Evolutionary conservation across 768 basidiomycete species (phyloP), one percentile per base, ranked within the genome.

Genomic region (Tubosaeta sp.): DNA sequence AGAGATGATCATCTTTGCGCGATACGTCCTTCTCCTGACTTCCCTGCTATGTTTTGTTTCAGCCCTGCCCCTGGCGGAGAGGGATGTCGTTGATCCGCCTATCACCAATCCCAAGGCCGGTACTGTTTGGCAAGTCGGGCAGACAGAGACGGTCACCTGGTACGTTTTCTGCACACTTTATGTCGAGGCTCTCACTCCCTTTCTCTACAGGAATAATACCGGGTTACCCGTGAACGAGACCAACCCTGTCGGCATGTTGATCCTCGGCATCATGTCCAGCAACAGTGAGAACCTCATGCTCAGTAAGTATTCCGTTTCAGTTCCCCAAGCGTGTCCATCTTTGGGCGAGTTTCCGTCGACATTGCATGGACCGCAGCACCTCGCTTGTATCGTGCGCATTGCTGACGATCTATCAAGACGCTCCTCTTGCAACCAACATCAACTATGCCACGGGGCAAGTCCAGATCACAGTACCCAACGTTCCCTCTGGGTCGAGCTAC

Each of bases 121-220:
- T 11, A 71, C 74, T 5, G 65, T 76, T 25, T 81, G 79, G 81
- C 59, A 62, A 24, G 68, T 76, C 12, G 76, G 77, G 6, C 51
- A 73, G 46, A 66, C 54, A 2, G 63, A 77, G 46, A 78, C 71
- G 9, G 79, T 81, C 18, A 79, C 77, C 18, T 81, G 80, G 79
- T 76, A 57, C n/a, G 70, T 54, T 18, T 0, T 21, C 35, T n/a
- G 1, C 19, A 41, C 16, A 1, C 29, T 9, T 10, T 42, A 19
- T 36, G n/a, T 42, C 18, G 73, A 58, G 65, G 71, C 27, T 64
- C 56, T 38, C 64, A 55, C 22, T 45, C 51, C 72, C 73, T 63
- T 76, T n/a, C 46, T 35, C 22, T 7, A 8, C 32, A 59, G 58
- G 57, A 57, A 49, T 40, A 52, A 58, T 19, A 47, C 62, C 14